Base-by-base conservation (phyloP, 1,284 basidiomycete genomes). In the Peniophora sp. region DNA sequence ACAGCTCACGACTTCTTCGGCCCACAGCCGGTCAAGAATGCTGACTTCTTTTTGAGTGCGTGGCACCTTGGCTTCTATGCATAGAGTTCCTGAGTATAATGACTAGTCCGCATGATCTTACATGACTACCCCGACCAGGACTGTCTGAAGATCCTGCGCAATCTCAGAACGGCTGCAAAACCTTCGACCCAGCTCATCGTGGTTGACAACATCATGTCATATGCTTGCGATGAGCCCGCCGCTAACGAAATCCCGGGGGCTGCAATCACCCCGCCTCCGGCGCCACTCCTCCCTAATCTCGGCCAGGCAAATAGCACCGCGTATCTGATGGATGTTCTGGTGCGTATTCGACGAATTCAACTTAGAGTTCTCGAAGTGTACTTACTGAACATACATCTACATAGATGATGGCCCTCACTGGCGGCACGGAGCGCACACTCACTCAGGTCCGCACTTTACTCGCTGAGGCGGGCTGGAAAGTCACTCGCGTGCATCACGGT, bases 221-320 rank as follows among this genome's bases (percentile, higher is more conserved):
- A 54, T 24, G 50, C 53, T 24, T 54, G 54, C 47, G 34, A 9
- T 14, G 43, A 44, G 17, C 35, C 42, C 11, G 39, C 15, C n/a
- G 39, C 39, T 8, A 8, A 10, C 15, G 23, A 18, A n/a, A 23
- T 41, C n/a, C 15, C 15, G 8, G 39, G 39, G 6, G 20, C n/a
- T 22, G 15, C 39, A 6, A 8, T n/a, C 39, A 10, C 15, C 9
- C 15, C 39, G 39, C 15, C 39, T n/a, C 39, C 39, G 39, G 39
- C 39, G 39, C 39, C 39, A 15, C 39, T 41, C 15, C 20, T 41
- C n/a, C n/a, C 9, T 15, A 41, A 41, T 15, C n/a, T n/a, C 20
- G 39, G 39, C 15, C 8, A 41, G 9, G 39, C 20, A 6, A 41
- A 41, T n/a, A n/a, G 15, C n/a, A 22, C 39, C n/a, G 20, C 20